A percentile compares a stretch with the other conserved stretches of the same genome.
phyloP scores from a whole-genome alignment of 768 basidiomycete species.

The Pisolithus sp. region DNA sequence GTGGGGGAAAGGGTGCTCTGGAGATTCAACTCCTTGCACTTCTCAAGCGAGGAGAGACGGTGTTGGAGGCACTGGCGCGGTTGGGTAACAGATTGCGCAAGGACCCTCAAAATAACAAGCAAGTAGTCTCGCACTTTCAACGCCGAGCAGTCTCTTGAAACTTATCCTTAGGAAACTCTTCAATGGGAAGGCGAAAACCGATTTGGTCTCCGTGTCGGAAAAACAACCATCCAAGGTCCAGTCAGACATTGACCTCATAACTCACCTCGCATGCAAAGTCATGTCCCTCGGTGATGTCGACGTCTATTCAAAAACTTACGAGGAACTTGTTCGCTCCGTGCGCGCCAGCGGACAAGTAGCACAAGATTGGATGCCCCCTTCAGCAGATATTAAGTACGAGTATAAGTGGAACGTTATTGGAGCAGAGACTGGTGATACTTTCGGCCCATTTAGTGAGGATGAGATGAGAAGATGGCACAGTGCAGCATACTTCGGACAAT shows the following conservation, averaged over 20 bases:
- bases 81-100: slow-evolving; percentile 66
- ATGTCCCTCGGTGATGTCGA: slow-evolving; percentile 84
- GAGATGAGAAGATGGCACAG: slow-evolving; percentile 78
- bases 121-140: slow-evolving; percentile 1
- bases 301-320: slow-evolving; percentile 81
- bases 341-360: slow-evolving; percentile 67
- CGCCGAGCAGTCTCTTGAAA: slow-evolving; percentile 1
- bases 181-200: slow-evolving; percentile 26
- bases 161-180: slow-evolving; percentile 21
- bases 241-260: slow-evolving; percentile 69
- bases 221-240: slow-evolving; percentile 30
- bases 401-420: slow-evolving; percentile 71
- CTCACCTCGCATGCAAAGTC: slow-evolving; percentile 81
- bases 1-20: slow-evolving; percentile 57
- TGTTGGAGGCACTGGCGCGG: slow-evolving; percentile 83
- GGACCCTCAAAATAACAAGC: slow-evolving; percentile 22
- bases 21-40: slow-evolving; percentile 64
- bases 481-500: slow-evolving; percentile 73
- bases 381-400: slow-evolving; percentile 70
- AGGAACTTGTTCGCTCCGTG: slow-evolving; percentile 73
- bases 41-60: slow-evolving; percentile 86
- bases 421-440: slow-evolving; percentile 45
- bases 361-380: slow-evolving; percentile 66
- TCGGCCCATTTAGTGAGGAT: slow-evolving; percentile 77
- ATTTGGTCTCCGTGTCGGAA: slow-evolving; percentile 46